Base-by-base conservation (phyloP, 257 asterid species). In the Nicotiana paniculata region DNA sequence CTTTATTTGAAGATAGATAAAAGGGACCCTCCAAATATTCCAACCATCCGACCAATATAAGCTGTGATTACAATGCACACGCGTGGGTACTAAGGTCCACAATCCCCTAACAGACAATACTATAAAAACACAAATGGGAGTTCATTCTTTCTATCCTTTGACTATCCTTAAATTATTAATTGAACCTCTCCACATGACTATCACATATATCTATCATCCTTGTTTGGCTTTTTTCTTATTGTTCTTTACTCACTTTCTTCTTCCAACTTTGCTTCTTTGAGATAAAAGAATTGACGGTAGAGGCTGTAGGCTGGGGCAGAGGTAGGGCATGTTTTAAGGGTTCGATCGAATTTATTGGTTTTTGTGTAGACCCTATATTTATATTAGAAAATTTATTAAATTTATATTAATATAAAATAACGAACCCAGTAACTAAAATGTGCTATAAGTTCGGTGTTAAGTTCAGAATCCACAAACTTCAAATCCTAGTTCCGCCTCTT, bases 61-160 rank as follows among this genome's bases (percentile, higher is more conserved):
- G 90, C 79, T 83, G 89, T 79, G 72, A 81, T 18, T 77, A 74
- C 77, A 82, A 51, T 77, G 90, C 90, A 88, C 91, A 90, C 90
- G 92, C 79, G 86, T 88, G 90, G 89, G 67, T 77, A 80, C 79
- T 81, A 64, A 6, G 79, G 63, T 51, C 63, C 63, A 74, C 79
- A 48, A 48, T 8, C 9, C 8, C 26, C 26, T 12, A 74, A 74
- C 61, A 74, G 26, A 65, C 21, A 24, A 74, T 72, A 66, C 3
- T 10, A 64, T 32, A 15, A 32, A 62, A 24, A 15, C n/a, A 9
- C n/a, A 46, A 16, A 39, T 28, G 59, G 68, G 24, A 17, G 30
- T 33, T 30, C 61, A 80, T 69, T 70, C 70, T 81, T 81, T 68
- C 32, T 81, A 83, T 61, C 64, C 66, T 82, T 83, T 63, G 85